Conservation (phyloP, 2,329 filamentous ascomycete genomes). For the Catunica adiposa region DNA sequence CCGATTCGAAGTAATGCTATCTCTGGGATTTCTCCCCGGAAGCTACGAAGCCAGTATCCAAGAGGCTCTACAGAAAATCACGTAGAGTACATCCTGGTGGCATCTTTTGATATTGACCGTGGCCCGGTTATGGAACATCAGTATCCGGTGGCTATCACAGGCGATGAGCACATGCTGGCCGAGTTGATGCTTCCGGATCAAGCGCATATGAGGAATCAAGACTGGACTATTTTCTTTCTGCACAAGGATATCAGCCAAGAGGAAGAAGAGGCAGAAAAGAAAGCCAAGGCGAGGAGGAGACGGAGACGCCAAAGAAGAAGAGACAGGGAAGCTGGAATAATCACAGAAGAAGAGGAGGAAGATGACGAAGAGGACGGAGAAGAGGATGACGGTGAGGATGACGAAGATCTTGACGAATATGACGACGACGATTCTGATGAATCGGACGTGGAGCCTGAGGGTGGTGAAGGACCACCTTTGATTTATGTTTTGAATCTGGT, state of each 20-base stretch:
- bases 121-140: constrained; percentile 98
- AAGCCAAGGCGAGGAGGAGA: constrained; percentile 33
- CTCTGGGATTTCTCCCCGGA: constrained; percentile 33
- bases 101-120: constrained; percentile 90
- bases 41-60: constrained; percentile 59
- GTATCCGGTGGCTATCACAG: constrained; percentile 84
- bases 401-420: constrained; percentile 23
- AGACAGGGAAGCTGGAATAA: constrained; percentile 33
- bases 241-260: constrained; percentile 84
- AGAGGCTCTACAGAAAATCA: constrained; percentile 66
- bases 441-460: constrained; percentile 47
- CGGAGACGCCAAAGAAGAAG: constrained; percentile 36
- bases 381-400: constrained; percentile 33
- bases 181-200: constrained; percentile 98
- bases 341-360: constrained; percentile 25
- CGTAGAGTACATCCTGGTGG: constrained; percentile 96
- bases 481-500: constrained; percentile 96
- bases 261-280: constrained; percentile 60
- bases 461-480: constrained; percentile 69
- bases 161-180: constrained; percentile 93
- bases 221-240: constrained; percentile 98
- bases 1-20: constrained; percentile 33
- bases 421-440: constrained; percentile 38
- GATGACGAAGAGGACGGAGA: constrained; percentile 31
- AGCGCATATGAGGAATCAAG: constrained; percentile 82